Evolutionary conservation across 2,329 filamentous ascomycete genomes (phyloP).

Genomic region (Trichophyton benhamiae): DNA sequence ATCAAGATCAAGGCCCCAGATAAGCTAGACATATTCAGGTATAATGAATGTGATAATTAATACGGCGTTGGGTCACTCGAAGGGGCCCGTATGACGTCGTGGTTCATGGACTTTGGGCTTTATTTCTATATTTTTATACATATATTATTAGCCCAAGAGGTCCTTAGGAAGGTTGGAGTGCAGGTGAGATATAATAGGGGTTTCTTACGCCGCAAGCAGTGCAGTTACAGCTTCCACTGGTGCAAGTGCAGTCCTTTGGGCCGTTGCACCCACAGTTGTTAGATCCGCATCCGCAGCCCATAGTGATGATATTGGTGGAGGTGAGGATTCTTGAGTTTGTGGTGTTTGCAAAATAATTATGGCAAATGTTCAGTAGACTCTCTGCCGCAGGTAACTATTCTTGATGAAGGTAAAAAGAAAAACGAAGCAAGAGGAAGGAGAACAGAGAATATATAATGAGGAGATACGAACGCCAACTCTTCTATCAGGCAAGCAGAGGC

Average conservation of each 20-base stretch:
- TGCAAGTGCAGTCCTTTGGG: conserved; percentile 11
- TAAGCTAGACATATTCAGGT: not conserved
- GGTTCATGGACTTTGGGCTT: not conserved
- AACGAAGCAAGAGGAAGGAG: no score
- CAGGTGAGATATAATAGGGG: not conserved
- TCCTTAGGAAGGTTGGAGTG: not conserved
- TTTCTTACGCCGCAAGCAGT: conserved; percentile 11
- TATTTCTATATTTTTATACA: not conserved
- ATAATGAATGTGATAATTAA: not conserved
- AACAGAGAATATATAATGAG: not conserved
- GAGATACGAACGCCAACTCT: not conserved
- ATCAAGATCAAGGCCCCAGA: not conserved
- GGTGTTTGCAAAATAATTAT: not conserved
- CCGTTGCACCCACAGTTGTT: conserved; percentile 11
- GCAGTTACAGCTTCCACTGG: conserved; percentile 12
- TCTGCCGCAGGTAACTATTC: not conserved
- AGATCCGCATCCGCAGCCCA: conserved; percentile 14
- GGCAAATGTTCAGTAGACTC: not conserved
- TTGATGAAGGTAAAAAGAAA: not conserved
- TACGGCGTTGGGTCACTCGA: not conserved
- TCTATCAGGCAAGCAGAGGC: not conserved
- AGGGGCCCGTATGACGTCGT: not conserved
- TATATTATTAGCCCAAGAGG: not conserved
- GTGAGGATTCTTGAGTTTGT: not conserved
- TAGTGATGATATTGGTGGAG: conserved; percentile 6